phyloP scores from a whole-genome alignment of 805 yeast species.

The Kluyveromyces starmeri region DNA sequence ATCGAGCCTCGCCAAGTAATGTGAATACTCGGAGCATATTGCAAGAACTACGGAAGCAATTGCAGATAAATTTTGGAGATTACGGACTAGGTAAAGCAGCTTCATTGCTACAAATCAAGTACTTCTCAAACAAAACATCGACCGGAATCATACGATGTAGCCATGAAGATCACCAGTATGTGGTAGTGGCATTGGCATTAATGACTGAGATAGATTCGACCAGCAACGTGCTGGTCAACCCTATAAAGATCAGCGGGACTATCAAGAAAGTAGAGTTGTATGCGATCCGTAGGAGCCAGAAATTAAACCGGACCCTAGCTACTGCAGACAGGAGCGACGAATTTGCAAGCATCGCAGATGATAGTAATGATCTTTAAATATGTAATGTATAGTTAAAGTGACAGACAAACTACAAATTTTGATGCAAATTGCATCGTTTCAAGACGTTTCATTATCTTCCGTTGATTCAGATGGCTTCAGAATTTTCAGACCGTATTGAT shows the following conservation, averaged over 20 bases:
- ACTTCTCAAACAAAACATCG: slow-evolving; percentile 72
- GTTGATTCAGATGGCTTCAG: slow-evolving; percentile 11
- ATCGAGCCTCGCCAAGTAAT: slow-evolving; percentile 40
- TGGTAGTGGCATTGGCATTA: slow-evolving; percentile 59
- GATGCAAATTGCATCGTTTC: neutral
- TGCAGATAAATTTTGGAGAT: slow-evolving; percentile 70
- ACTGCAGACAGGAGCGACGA: slow-evolving; percentile 8
- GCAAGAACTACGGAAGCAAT: slow-evolving; percentile 43
- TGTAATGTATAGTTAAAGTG: no score
- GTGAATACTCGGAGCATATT: slow-evolving; percentile 44
- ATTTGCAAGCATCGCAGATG: slow-evolving; percentile 14
- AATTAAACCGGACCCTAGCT: slow-evolving; percentile 12
- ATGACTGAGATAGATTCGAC: slow-evolving; percentile 42
- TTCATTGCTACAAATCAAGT: slow-evolving; percentile 55
- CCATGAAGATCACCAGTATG: slow-evolving; percentile 50
- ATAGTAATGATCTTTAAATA: slow-evolving; percentile 8
- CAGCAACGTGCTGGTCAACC: slow-evolving; percentile 44
- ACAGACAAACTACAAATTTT: neutral
- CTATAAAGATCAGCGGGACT: slow-evolving; percentile 74
- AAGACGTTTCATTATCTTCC: slow-evolving; percentile 1
- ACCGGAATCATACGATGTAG: slow-evolving; percentile 78
- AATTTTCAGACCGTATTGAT: slow-evolving; percentile 17
- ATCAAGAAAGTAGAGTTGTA: slow-evolving; percentile 73
- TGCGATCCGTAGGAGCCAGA: slow-evolving; percentile 41
- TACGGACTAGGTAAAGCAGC: slow-evolving; percentile 60